These are phyloP conservation scores for Scheffersomyces amazonensis DNA, from an alignment of 805 yeast genomes.

Conservation along the genomic window DNA sequence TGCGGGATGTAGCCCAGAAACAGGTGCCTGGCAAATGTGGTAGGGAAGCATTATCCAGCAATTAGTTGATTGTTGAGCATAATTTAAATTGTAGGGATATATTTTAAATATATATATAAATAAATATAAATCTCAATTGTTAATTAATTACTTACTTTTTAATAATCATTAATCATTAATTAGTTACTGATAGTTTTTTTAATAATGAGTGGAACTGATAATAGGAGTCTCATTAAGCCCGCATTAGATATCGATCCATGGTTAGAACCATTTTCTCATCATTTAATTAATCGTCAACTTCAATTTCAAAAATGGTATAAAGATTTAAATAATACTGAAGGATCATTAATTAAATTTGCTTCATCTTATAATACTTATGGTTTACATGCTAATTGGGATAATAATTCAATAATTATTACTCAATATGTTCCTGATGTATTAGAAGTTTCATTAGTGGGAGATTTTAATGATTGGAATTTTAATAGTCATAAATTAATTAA, in stretches of 20 bases:
- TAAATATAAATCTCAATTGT: no score
- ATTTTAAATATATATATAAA: no score
- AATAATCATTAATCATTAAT: no score
- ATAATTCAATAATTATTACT: constrained; percentile 57
- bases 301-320: constrained; percentile 63
- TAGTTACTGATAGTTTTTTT: no score
- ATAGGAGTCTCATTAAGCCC: constrained; percentile 37
- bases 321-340: constrained; percentile 55
- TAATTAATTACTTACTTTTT: no score
- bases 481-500: constrained; percentile 51
- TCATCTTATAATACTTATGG: constrained; percentile 77
- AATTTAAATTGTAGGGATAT: no score
- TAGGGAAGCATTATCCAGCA: no score
- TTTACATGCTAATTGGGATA: constrained; percentile 54
- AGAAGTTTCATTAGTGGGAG: constrained; percentile 80
- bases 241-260: constrained; percentile 81
- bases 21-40: no score
- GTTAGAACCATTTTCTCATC: constrained; percentile 74
- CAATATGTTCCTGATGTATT: constrained; percentile 93
- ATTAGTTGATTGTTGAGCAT: no score
- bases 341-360: constrained; percentile 61
- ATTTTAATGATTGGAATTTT: constrained; percentile 82
- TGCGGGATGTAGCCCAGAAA: no score
- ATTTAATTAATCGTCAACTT: constrained; percentile 63
- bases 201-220: no score